Percentiles rank a stretch among this genome's conserved stretches.
Evolutionary conservation across 2,329 filamentous ascomycete species (phyloP).

Genomic region (Sclerotinia minor): DNA sequence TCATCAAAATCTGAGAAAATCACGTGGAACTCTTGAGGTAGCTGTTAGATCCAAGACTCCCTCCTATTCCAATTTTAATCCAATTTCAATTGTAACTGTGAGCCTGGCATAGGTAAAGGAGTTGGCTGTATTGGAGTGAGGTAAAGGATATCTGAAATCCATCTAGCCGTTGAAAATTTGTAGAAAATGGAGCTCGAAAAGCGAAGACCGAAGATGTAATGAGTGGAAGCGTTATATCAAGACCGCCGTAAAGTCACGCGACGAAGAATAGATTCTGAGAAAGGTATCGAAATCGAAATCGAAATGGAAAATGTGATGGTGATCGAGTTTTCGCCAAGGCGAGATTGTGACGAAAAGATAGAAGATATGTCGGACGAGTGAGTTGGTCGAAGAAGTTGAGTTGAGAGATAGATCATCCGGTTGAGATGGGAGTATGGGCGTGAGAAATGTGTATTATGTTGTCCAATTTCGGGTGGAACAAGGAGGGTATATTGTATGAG

Average conservation of each 20-base stretch:
- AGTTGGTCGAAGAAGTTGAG: not conserved
- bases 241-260: not conserved
- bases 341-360: not conserved
- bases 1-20: not conserved
- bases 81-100: too few species aligned
- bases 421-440: not conserved
- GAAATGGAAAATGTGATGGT: not conserved
- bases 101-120: too few species aligned
- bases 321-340: not conserved
- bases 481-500: not conserved
- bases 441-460: not conserved
- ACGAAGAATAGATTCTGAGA: not conserved
- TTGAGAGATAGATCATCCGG: not conserved
- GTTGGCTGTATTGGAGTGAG: too few species aligned
- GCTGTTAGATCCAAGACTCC: not conserved
- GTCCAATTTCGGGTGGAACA: not conserved
- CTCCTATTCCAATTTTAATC: not conserved
- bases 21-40: not conserved
- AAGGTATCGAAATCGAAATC: not conserved
- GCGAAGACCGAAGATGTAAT: not conserved
- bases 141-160: not conserved
- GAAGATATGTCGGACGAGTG: not conserved
- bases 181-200: not conserved
- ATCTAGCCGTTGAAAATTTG: not conserved
- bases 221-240: not conserved